A percentile compares a stretch with the other conserved stretches of the same genome.
Evolutionary conservation across 139 green algal species (phyloP).

Genomic region (Chlorella sp.): DNA sequence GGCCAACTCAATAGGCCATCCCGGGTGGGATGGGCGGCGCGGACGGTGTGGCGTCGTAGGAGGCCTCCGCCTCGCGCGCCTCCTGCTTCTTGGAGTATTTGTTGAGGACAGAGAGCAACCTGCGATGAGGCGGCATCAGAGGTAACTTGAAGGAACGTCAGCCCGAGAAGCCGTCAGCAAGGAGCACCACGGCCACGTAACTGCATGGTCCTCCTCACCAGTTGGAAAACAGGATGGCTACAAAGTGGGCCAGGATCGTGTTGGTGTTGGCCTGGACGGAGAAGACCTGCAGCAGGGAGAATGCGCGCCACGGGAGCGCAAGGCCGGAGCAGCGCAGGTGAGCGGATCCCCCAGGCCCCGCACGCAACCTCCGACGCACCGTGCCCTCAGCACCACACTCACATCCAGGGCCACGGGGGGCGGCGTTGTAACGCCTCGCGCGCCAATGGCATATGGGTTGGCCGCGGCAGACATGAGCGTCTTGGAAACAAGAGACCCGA

Average conservation of each 20-base stretch:
- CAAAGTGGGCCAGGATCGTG: conserved; percentile 84
- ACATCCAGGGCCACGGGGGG: conserved; percentile 88
- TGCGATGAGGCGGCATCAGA: background rate
- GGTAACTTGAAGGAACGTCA: background rate
- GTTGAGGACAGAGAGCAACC: conserved; percentile 22
- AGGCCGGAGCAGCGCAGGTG: background rate
- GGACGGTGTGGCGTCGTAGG: conserved; percentile 10
- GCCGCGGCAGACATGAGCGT: conserved; percentile 70
- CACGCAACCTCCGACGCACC: background rate
- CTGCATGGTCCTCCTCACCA: conserved; percentile 17
- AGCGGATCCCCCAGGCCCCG: background rate
- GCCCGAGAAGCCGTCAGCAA: background rate
- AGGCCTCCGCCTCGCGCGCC: conserved; percentile 1
- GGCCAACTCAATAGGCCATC: too few species aligned
- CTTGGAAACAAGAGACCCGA: conserved; percentile 88
- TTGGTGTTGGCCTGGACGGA: conserved; percentile 83
- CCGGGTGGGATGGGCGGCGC: conserved; percentile 32
- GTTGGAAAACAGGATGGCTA: conserved; percentile 79
- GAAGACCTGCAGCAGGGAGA: background rate
- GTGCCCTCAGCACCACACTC: conserved; percentile 73
- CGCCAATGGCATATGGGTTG: conserved; percentile 46
- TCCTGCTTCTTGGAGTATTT: conserved; percentile 31
- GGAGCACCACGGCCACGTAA: background rate
- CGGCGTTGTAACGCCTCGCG: conserved; percentile 18
- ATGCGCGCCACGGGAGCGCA: too few species aligned